Evolutionary conservation across 2,329 filamentous ascomycete genomes (phyloP).

Genomic region (Hymenoscyphus scutula): DNA sequence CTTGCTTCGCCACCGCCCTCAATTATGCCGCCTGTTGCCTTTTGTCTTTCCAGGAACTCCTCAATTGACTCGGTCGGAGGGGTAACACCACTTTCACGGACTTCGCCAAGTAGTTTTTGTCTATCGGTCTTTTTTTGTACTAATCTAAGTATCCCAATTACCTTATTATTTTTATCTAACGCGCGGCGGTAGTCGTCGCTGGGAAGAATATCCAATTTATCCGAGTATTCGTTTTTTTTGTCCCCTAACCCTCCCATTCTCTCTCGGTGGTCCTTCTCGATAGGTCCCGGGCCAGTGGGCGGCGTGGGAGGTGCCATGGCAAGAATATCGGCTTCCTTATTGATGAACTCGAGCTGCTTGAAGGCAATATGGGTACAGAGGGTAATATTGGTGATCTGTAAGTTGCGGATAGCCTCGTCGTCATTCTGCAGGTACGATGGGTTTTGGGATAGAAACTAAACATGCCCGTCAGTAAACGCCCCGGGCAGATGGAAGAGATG

Average conservation of each 20-base stretch:
- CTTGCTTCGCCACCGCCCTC: constrained; percentile 83
- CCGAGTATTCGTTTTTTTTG: constrained; percentile 60
- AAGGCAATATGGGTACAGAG: constrained; percentile 78
- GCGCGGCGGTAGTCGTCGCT: constrained; percentile 64
- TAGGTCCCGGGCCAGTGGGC: constrained; percentile 43
- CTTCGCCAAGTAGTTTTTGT: constrained; percentile 71
- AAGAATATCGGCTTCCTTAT: constrained; percentile 80
- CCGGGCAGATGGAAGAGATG: constrained; percentile 26
- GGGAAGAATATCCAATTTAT: constrained; percentile 66
- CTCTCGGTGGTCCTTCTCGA: constrained; percentile 47
- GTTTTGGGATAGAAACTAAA: constrained; percentile 57
- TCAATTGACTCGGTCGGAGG: constrained; percentile 97
- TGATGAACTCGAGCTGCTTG: constrained; percentile 81
- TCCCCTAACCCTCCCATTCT: constrained; percentile 36
- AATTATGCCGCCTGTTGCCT: constrained; percentile 78
- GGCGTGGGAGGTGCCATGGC: constrained; percentile 63
- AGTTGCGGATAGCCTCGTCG: constrained; percentile 76
- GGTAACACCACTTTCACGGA: constrained; percentile 89
- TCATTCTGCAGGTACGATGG: constrained; percentile 66
- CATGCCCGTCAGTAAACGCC: constrained; percentile 26
- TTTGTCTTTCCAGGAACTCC: constrained; percentile 93
- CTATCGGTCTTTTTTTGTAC: constrained; percentile 60
- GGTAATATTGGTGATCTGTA: constrained; percentile 73
- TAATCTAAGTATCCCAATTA: constrained; percentile 86
- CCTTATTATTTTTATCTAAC: constrained; percentile 75